Base-by-base conservation (phyloP, 805 yeast genomes). In the Sugiyamaella lignohabitans region DNA sequence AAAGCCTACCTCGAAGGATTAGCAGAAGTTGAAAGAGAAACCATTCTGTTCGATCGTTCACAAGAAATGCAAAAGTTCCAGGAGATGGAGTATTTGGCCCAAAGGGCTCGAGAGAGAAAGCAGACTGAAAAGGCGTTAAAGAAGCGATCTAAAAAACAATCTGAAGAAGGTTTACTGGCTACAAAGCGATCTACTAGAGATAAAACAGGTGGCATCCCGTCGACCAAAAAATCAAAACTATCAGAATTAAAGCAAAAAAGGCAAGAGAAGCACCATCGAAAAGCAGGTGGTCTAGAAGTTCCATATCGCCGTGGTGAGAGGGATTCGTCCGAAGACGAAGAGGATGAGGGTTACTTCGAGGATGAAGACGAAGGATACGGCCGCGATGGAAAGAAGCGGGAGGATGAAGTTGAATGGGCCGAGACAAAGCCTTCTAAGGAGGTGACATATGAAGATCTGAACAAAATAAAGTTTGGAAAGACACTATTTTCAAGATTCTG, bases 11-110 rank as follows among this genome's bases (percentile, higher is more conserved):
- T 85, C 59, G 80, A 74, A 41, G 62, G 72, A 0, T 75, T 93
- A 80, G 95, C 91, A 47, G 98, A 93, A 71, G 78, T 93, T 64
- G 86, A 86, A 59, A 83, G 98, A 60, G 98, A 93, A 70, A 82
- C 84, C 56, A 78, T 88, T 47, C 74, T 93, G 47, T 93, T 87
- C 58, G 98, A 91, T 47, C 86, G 99, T 66, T 78, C 87, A 5
- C 96, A 88, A 66, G 94, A 86, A 52, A 78, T 87, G 80, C 95
- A 91, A 64, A 80, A 84, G 55, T 89, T 73, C 66, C 81, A 85
- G 50, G 98, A 93, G 67, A 79, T 87, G 60, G 77, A 78, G 62
- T 81, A 84, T 58, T 78, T 94, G 58, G 87, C 85, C 23, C 82
- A 87, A 61, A 83, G 98, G 66, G 83, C 87, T 46, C 67, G 72